Evolutionary conservation across 768 basidiomycete species (phyloP).

Genomic region (Hypsizygus marmoreus): DNA sequence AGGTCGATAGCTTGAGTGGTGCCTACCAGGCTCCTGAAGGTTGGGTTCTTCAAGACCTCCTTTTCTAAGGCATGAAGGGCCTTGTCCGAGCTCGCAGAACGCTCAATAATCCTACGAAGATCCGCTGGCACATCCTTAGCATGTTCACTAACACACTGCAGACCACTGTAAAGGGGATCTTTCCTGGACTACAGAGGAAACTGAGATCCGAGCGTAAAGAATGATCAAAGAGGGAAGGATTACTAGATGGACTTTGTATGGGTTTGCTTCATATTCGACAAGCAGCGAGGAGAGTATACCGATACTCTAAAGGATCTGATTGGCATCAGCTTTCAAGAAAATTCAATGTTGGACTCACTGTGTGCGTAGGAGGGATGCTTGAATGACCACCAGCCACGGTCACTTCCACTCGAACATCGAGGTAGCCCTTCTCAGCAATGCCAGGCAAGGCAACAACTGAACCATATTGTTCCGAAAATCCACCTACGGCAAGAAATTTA

Average conservation of each 20-base stretch:
- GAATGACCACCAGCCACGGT: constrained; percentile 81
- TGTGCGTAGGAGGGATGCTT: constrained; percentile 80
- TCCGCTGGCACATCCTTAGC: constrained; percentile 51
- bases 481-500: constrained; percentile 35
- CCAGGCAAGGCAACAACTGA: constrained; percentile 60
- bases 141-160: constrained; percentile 70
- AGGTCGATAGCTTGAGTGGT: constrained; percentile 83
- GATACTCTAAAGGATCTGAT: constrained; percentile 67
- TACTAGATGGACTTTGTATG: constrained; percentile 54
- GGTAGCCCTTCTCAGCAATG: constrained; percentile 73
- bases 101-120: constrained; percentile 49
- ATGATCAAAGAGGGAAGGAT: not conserved
- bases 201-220: not conserved
- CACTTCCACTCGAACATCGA: constrained; percentile 67
- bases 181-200: constrained; percentile 50
- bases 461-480: constrained; percentile 52
- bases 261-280: constrained; percentile 67
- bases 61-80: constrained; percentile 55
- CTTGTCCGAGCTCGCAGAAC: constrained; percentile 48
- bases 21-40: constrained; percentile 49
- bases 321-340: not conserved
- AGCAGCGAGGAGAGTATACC: constrained; percentile 78
- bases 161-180: constrained; percentile 57
- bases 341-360: constrained; percentile 43
- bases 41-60: constrained; percentile 39